Percentiles rank a stretch among this genome's conserved stretches.
Conservation (phyloP, 495 filamentous ascomycete species). For the Hypoxylon subgilvum region DNA sequence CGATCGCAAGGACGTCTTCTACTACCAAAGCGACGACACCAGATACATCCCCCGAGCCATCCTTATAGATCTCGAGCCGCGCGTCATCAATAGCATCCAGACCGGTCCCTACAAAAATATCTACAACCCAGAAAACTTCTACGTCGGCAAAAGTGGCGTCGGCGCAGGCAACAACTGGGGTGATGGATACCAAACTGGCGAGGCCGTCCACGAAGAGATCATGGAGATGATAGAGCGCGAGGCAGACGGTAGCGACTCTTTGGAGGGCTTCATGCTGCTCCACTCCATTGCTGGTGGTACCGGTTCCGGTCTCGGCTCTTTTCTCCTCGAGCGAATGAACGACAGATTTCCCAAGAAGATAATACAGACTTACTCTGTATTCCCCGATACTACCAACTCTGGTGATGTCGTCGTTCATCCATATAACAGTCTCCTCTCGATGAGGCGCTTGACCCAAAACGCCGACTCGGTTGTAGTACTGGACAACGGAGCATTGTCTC, state of each 20-base stretch:
- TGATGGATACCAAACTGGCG: constrained; percentile 90
- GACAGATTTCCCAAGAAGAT: constrained; percentile 98
- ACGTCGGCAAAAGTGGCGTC: constrained; percentile 85
- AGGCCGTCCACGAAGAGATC: constrained; percentile 91
- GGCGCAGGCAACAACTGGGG: constrained; percentile 99
- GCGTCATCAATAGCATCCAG: constrained; percentile 91
- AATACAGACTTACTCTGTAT: constrained; percentile 98
- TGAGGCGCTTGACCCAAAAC: constrained; percentile 90
- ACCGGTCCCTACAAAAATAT: constrained; percentile 94
- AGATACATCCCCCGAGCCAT: constrained; percentile 97
- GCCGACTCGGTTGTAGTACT: constrained; percentile 98
- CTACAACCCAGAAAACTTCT: constrained; percentile 99
- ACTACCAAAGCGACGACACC: constrained; percentile 98
- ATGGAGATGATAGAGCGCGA: constrained; percentile 99
- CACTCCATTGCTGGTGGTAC: constrained; percentile 98
- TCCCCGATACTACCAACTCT: constrained; percentile 83
- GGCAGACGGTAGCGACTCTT: constrained; percentile 94
- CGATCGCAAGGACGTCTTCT: constrained; percentile 98
- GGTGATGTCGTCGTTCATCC: constrained; percentile 95
- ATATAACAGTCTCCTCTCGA: constrained; percentile 93
- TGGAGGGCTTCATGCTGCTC: constrained; percentile 98
- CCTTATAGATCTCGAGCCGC: constrained; percentile 90
- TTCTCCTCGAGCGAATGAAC: constrained; percentile 93
- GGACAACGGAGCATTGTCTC: constrained; percentile 90
- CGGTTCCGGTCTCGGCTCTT: constrained; percentile 91